These are phyloP conservation scores for Aegilops umbellulata DNA, from an alignment of 176 grass and related monocot species.

Conservation along the genomic window DNA sequence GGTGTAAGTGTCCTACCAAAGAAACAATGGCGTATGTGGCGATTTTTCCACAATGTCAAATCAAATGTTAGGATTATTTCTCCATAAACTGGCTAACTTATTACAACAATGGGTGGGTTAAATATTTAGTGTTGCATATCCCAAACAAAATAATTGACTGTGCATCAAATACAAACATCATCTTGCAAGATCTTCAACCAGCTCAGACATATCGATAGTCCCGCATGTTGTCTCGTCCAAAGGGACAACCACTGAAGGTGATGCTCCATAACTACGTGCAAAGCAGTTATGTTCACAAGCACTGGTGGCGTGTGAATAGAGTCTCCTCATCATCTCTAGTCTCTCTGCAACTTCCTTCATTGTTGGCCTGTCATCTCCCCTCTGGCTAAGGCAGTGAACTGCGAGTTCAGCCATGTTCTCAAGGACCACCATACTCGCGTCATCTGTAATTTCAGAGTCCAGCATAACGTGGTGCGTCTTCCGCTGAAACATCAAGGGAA, in stretches of 20 bases:
- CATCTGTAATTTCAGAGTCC: background rate
- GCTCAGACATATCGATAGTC: background rate
- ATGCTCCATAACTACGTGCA: background rate
- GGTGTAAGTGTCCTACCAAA: background rate
- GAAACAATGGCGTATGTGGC: background rate
- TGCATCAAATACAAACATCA: background rate
- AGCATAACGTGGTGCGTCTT: background rate
- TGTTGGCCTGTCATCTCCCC: background rate
- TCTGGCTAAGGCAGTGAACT: background rate
- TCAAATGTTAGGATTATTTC: background rate
- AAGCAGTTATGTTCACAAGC: background rate
- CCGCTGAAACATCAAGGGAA: background rate
- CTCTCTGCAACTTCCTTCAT: background rate
- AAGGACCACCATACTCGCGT: background rate
- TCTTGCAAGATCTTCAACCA: constrained; percentile 2
- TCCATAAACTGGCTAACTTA: background rate
- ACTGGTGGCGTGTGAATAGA: background rate
- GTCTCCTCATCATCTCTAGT: background rate
- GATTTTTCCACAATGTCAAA: background rate
- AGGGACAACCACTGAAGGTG: background rate
- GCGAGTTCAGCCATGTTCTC: background rate
- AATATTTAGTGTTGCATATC: background rate
- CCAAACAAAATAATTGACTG: background rate
- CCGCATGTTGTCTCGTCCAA: background rate
- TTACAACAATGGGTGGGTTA: background rate